Percentiles rank a stretch among this genome's conserved stretches.
These are phyloP conservation scores for Colletotrichum gloeosporioides DNA, from an alignment of 2,329 filamentous ascomycete species.

Conservation along the genomic window DNA sequence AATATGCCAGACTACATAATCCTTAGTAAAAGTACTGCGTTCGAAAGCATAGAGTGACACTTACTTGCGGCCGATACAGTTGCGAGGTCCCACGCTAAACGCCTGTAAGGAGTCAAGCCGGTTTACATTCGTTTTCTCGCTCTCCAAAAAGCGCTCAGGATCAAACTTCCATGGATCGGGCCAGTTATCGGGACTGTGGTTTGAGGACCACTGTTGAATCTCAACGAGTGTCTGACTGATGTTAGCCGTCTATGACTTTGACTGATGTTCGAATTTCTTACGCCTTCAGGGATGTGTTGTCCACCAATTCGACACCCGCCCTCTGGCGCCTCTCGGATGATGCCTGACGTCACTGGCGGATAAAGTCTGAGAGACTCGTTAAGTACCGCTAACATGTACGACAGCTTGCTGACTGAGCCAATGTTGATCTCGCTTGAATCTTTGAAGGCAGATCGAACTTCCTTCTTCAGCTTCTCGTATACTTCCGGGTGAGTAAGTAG, in stretches of 20 bases:
- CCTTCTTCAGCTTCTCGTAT: conserved; percentile 35
- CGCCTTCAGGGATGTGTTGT: conserved; percentile 32
- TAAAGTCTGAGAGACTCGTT: conserved; percentile 46
- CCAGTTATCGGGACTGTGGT: neutral
- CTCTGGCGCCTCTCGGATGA: conserved; percentile 30
- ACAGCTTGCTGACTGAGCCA: conserved; percentile 30
- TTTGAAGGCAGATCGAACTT: conserved; percentile 43
- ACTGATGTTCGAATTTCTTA: neutral
- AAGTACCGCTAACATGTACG: conserved; percentile 45
- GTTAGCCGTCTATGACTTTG: neutral
- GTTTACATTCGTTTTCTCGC: neutral
- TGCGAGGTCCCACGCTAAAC: conserved; percentile 10
- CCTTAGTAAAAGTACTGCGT: neutral
- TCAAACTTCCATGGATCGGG: neutral
- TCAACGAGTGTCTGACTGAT: neutral
- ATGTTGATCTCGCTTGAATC: conserved; percentile 42
- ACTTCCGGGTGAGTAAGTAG: conserved; percentile 36
- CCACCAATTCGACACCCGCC: conserved; percentile 36
- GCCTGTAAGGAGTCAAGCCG: neutral
- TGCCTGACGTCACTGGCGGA: conserved; percentile 30
- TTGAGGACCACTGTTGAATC: neutral
- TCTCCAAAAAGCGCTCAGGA: conserved; percentile 1
- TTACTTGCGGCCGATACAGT: conserved; percentile 17
- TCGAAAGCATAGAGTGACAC: neutral
- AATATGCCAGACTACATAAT: neutral